Evolutionary conservation across 2,329 filamentous ascomycete species (phyloP), one percentile per base, ranked within the genome.

Genomic region (Graphilbum fragrans): DNA sequence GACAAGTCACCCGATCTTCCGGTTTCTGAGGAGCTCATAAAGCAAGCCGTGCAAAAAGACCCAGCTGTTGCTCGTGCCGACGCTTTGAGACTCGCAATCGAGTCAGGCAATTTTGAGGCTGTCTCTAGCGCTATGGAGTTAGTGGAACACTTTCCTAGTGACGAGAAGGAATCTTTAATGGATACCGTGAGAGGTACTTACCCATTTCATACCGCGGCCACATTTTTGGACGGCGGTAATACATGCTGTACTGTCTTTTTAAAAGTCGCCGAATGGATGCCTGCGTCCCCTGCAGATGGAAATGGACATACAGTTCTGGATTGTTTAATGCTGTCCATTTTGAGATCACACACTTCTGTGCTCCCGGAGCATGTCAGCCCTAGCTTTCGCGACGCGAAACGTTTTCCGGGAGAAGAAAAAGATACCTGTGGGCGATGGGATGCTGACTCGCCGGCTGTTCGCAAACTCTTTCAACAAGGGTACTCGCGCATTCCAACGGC

Each of bases 371-470:
- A 22, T 10, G 43, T 45, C 8, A 42, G 43, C 34, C 11, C n/a
- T 6, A 35, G 39, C 11, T 41, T 45, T 14, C 22, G 16, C 16
- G 39, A 37, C 3, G 18, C 19, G 8, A 29, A 19, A 2, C 37
- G 33, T 9, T 42, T 39, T 20, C 39, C 39, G 5, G 43, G 43
- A 18, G 43, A 45, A 35, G 43, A 37, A 17, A 37, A 42, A 8
- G 43, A 45, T 18, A 22, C 42, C 20, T 45, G 43, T 18, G 43
- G 43, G 4, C 39, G 43, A 18, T 45, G 37, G 37, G 43, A 45
- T 32, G 29, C 37, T 5, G 43, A 39, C 25, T 37, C 39, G 5
- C 43, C 36, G 5, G 21, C 16, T 18, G 22, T 40, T 4, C 43
- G 43, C 34, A 37, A 19, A 5, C 40, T 39, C 16, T 39, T 42